Conservation (phyloP, 2,329 filamentous ascomycete genomes). For the Epichloe elymi region DNA sequence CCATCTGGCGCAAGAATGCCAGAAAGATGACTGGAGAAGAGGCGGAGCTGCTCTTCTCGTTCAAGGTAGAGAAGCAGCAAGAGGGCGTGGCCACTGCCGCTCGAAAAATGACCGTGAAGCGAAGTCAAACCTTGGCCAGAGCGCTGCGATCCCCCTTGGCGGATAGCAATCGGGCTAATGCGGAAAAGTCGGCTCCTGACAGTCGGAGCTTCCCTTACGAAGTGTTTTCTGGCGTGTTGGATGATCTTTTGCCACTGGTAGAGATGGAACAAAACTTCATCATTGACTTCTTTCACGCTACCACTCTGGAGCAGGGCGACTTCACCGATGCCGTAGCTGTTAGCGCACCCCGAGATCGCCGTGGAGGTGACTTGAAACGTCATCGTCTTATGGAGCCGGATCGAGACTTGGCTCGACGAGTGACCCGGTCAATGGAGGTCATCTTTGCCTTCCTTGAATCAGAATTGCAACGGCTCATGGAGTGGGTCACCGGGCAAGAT, state of each 20-base stretch:
- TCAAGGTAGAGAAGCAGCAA: slow-evolving; percentile 71
- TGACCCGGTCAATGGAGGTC: slow-evolving; percentile 79
- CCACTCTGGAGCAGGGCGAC: slow-evolving; percentile 68
- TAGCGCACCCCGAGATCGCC: slow-evolving; percentile 51
- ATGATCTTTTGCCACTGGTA: slow-evolving; percentile 71
- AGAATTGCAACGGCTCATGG: slow-evolving; percentile 66
- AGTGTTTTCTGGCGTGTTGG: slow-evolving; percentile 65
- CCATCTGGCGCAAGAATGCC: slow-evolving; percentile 68
- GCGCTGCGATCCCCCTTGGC: slow-evolving; percentile 55
- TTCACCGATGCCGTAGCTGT: slow-evolving; percentile 69
- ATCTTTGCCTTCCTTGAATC: slow-evolving; percentile 72
- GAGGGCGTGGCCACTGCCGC: slow-evolving; percentile 65
- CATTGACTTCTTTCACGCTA: slow-evolving; percentile 91
- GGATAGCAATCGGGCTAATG: slow-evolving; percentile 36
- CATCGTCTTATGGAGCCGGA: slow-evolving; percentile 80
- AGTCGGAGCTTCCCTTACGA: slow-evolving; percentile 64
- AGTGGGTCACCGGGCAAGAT: slow-evolving; percentile 72
- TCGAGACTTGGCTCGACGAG: slow-evolving; percentile 67
- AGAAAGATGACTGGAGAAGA: slow-evolving; percentile 67
- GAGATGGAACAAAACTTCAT: slow-evolving; percentile 95
- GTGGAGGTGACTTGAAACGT: slow-evolving; percentile 57
- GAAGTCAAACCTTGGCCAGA: slow-evolving; percentile 75
- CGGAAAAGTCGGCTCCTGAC: slow-evolving; percentile 45
- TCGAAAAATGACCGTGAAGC: slow-evolving; percentile 84
- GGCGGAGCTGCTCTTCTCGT: slow-evolving; percentile 74